Percentiles rank a stretch among this genome's conserved stretches.
phyloP scores from a whole-genome alignment of 345 rosid species.

The Eucalyptus tenuipes region DNA sequence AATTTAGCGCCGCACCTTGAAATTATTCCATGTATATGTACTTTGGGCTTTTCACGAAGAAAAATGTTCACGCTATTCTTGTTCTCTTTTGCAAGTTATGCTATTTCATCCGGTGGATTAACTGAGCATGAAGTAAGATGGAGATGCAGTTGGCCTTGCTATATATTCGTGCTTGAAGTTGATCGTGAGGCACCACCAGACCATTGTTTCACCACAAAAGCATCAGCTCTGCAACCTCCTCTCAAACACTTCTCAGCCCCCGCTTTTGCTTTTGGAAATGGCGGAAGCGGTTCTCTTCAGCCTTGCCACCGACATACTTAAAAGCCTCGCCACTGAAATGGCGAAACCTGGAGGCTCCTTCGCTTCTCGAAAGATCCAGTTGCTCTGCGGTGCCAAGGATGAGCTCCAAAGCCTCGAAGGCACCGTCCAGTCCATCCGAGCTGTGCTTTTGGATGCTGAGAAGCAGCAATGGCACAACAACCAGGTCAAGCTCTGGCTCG shows the following conservation, averaged over 20 bases:
- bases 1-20: no score
- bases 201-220: neutral
- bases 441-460: neutral
- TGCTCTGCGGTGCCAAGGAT: neutral
- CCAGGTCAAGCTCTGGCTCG: accelerated
- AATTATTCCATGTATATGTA: no score
- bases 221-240: neutral
- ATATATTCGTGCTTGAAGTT: neutral
- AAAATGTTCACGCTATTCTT: neutral
- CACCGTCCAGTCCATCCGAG: neutral
- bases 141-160: neutral
- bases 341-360: neutral
- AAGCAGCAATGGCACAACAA: neutral
- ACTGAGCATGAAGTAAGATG: neutral
- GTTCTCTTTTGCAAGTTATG: neutral
- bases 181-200: neutral
- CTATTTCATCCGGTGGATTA: neutral
- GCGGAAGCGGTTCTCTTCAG: neutral
- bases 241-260: neutral
- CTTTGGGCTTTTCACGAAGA: no score
- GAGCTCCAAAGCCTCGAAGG: accelerated
- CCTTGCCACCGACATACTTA: neutral
- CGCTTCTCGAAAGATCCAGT: neutral
- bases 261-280: neutral
- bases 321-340: neutral